Base-by-base conservation (phyloP, 2,329 filamentous ascomycete species). In the Zymoseptoria pseudotritici region DNA sequence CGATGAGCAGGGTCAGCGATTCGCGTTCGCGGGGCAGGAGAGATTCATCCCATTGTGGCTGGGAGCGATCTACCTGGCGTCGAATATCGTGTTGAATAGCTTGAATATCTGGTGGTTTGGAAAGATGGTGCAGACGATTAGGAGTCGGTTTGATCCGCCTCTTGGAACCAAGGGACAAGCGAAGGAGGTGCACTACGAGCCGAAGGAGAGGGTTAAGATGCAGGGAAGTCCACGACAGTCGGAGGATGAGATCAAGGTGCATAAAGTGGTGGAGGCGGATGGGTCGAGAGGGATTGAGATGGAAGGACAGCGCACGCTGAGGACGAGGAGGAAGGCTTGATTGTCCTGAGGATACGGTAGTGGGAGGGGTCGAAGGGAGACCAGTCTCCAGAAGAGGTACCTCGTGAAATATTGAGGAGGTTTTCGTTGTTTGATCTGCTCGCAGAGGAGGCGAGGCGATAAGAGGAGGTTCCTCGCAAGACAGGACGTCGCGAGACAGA, bases 61-160 rank as follows among this genome's bases (percentile, higher is more conserved):
- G 21, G 85, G 83, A 1, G 76, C 74, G 13, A 77, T 84, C 26
- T 94, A 94, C 70, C 74, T 91, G 6, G 80, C 79, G 9, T 86
- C 84, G 70, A 94, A 94, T 72, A 57, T 90, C 20, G 82, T 83
- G 0, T 80, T 95, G 24, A 93, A 91, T 70, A 80, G 82, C 11
- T 77, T 95, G 56, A 95, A 95, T 75, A 86, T 89, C 69, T 89
- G 87, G 75, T 95, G 90, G 90, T 94, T 93, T 72, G 80, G 85
- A 70, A 91, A 90, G 82, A 95, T 95, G 90, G 86, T 95, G 63
- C 80, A 84, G 61, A 89, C 90, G 8, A 84, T 94, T 11, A 81
- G 86, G 61, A 91, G 89, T 78, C 82, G 90, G 24, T 94, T 94
- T 70, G 81, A 84, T 61, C 79, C 79, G 74, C 87, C 79, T 5